These are phyloP conservation scores for Ustilago lituana DNA, from an alignment of 1,284 basidiomycete genomes.

Conservation along the genomic window DNA sequence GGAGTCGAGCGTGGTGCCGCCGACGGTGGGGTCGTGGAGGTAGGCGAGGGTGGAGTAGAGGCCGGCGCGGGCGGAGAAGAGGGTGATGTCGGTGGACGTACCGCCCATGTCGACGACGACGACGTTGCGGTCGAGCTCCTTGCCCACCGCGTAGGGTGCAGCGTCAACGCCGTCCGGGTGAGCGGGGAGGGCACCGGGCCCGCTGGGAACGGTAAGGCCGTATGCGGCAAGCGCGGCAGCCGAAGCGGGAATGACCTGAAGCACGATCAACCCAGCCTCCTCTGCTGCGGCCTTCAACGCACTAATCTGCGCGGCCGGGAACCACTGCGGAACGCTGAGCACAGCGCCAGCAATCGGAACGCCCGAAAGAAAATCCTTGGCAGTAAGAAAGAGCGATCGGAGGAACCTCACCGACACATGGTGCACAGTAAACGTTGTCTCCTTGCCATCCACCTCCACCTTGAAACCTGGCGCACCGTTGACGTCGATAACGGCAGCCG, in stretches of 20 bases:
- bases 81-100: conserved; percentile 71
- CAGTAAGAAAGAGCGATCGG: conserved; percentile 82
- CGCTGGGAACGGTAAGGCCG: conserved; percentile 68
- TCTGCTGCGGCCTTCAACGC: conserved; percentile 79
- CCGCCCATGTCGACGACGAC: conserved; percentile 73
- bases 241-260: conserved; percentile 82
- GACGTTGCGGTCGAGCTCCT: conserved; percentile 71
- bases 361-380: conserved; percentile 87
- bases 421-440: conserved; percentile 79
- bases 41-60: conserved; percentile 71
- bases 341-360: conserved; percentile 83
- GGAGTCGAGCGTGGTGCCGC: conserved; percentile 79
- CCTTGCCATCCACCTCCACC: conserved; percentile 79
- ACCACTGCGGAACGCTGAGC: conserved; percentile 82
- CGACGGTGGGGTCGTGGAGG: conserved; percentile 70
- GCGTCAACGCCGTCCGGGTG: conserved; percentile 64
- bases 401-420: conserved; percentile 90
- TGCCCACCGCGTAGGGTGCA: conserved; percentile 69
- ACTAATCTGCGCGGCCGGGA: conserved; percentile 76
- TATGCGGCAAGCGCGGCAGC: conserved; percentile 77
- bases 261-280: conserved; percentile 79
- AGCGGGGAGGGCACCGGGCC: conserved; percentile 69
- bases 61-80: conserved; percentile 71
- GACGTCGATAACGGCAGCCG: conserved; percentile 83
- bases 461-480: conserved; percentile 72